A percentile compares a stretch with the other conserved stretches of the same genome.
Conservation (phyloP, 441 rosid species). For the Gossypium aridum region DNA sequence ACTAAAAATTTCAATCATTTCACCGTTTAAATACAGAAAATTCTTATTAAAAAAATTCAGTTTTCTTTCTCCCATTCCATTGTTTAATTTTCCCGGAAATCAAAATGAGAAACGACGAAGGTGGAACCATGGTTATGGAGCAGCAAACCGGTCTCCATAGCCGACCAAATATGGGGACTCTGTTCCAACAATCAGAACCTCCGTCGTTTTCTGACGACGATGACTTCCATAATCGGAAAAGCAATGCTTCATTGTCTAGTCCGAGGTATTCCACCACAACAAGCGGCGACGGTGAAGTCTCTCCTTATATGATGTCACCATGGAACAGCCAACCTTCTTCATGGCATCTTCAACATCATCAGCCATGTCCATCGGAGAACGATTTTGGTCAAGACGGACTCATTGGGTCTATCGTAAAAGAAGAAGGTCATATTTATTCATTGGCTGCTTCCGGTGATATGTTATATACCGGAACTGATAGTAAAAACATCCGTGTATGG, state of each 20-base stretch:
- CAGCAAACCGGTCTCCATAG: constrained; percentile 15
- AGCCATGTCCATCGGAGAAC: constrained; percentile 6
- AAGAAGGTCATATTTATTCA: constrained; percentile 60
- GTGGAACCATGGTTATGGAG: constrained; percentile 16
- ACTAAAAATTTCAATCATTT: neutral
- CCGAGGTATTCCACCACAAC: constrained; percentile 27
- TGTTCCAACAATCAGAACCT: constrained; percentile 20
- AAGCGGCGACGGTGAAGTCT: constrained; percentile 33
- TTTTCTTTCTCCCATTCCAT: neutral
- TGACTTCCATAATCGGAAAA: constrained; percentile 22
- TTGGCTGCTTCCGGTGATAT: constrained; percentile 45
- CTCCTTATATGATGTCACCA: constrained; percentile 39
- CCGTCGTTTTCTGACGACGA: neutral
- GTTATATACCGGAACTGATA: constrained; percentile 55
- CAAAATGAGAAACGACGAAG: constrained; percentile 13
- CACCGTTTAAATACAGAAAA: too few relatives aligned
- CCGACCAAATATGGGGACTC: constrained; percentile 42
- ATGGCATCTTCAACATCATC: constrained; percentile 43
- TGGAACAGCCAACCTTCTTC: constrained; percentile 62
- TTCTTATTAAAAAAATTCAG: neutral
- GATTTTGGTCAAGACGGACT: constrained; percentile 28
- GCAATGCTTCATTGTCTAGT: constrained; percentile 36
- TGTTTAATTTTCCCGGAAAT: neutral
- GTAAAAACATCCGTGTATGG: constrained; percentile 66
- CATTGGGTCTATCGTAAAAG: constrained; percentile 41